Evolutionary conservation across 441 rosid genomes (phyloP).

Genomic region (Euphorbia corollata): DNA sequence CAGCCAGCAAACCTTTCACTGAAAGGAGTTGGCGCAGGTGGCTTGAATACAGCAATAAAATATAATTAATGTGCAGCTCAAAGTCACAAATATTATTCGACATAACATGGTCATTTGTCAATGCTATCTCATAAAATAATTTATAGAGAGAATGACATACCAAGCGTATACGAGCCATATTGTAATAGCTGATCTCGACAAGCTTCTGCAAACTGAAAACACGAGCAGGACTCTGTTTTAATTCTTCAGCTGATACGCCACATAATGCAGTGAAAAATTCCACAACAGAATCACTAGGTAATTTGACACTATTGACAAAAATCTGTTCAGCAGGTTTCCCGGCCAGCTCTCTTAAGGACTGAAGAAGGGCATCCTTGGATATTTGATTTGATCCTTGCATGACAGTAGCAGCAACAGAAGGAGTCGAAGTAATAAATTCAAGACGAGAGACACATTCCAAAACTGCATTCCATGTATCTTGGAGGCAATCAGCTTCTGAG

Average conservation of each 20-base stretch:
- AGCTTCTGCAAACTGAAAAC: slow-evolving; percentile 99
- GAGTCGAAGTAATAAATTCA: slow-evolving; percentile 89
- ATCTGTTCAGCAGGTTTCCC: slow-evolving; percentile 97
- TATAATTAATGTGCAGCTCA: slow-evolving; percentile 15
- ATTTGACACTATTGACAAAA: slow-evolving; percentile 81
- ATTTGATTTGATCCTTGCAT: slow-evolving; percentile 99
- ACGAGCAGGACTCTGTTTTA: slow-evolving; percentile 96
- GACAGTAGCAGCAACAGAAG: slow-evolving; percentile 85
- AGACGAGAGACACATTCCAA: slow-evolving; percentile 98
- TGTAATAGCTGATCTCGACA: slow-evolving; percentile 98
- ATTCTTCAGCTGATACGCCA: slow-evolving; percentile 96
- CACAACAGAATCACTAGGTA: slow-evolving; percentile 89
- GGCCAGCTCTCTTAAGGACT: slow-evolving; percentile 78
- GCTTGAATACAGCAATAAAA: slow-evolving; percentile 1
- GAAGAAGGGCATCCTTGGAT: slow-evolving; percentile 94
- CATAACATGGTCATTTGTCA: slow-evolving; percentile 7
- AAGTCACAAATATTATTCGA: background rate
- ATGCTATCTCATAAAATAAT: slow-evolving; percentile 7
- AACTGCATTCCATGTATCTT: slow-evolving; percentile 99
- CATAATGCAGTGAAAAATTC: slow-evolving; percentile 98
- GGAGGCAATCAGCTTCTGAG: slow-evolving; percentile 77
- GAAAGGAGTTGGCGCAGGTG: background rate
- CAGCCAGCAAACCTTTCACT: background rate
- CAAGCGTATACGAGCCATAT: slow-evolving; percentile 97
- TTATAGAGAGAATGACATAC: slow-evolving; percentile 32